Conservation (phyloP, 306 rosid genomes). For the Cucurbita pepo region DNA sequence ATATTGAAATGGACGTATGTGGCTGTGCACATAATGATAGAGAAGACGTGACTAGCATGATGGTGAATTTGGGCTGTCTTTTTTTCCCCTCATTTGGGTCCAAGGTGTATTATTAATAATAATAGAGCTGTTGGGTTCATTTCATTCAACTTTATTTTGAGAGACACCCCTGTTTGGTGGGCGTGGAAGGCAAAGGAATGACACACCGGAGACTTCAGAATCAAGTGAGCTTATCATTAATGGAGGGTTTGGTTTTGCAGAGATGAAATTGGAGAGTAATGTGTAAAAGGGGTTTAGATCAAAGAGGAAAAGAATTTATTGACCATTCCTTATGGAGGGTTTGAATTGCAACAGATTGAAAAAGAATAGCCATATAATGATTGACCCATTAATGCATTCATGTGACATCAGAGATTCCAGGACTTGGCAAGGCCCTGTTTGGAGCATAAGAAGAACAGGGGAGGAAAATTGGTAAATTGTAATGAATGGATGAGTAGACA, state of each 20-base stretch:
- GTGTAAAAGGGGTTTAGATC: neutral
- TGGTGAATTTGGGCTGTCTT: neutral
- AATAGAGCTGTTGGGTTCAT: neutral
- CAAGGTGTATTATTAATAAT: neutral
- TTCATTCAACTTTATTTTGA: neutral
- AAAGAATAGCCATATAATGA: neutral
- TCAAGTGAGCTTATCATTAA: too few relatives aligned
- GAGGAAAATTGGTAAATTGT: neutral
- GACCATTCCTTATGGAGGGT: neutral
- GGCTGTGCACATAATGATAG: neutral
- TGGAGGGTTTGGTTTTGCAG: too few relatives aligned
- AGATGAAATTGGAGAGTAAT: neutral
- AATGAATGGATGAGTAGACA: neutral
- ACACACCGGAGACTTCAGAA: neutral
- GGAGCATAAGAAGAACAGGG: neutral
- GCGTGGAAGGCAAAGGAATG: too few relatives aligned
- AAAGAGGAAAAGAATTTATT: neutral
- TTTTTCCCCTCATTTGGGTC: neutral
- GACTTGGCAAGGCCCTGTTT: neutral
- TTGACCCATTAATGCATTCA: neutral
- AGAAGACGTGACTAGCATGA: constrained; percentile 1
- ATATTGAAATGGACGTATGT: constrained; percentile 8
- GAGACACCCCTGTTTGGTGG: neutral
- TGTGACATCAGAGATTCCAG: neutral
- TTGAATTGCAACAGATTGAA: neutral